Conservation (phyloP, 2,329 filamentous ascomycete genomes). For the Neofusicoccum sp. region DNA sequence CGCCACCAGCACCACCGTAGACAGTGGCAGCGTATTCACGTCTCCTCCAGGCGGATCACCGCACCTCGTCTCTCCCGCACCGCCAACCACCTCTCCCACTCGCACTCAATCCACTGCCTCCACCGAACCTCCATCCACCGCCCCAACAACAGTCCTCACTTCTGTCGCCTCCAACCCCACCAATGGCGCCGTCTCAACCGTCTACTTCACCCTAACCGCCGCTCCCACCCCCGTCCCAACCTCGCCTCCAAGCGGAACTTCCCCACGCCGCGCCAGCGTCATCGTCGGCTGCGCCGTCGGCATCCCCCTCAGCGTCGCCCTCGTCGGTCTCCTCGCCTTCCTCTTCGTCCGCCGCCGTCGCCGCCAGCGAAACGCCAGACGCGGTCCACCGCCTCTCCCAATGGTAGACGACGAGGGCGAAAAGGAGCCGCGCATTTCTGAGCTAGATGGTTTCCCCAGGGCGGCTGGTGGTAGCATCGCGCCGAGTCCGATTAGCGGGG, state of each 20-base stretch:
- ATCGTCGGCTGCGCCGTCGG: conserved; percentile 25
- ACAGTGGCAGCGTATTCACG: no score
- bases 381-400: not conserved
- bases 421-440: not conserved
- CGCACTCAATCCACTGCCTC: not conserved
- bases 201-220: conserved; percentile 7
- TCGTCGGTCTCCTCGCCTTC: conserved; percentile 23
- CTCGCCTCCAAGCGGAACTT: not conserved
- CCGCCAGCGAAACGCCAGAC: not conserved
- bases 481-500: not conserved
- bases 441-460: conserved; percentile 14
- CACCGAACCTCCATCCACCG: not conserved
- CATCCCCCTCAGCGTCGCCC: conserved; percentile 24
- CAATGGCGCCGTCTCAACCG: conserved; percentile 1
- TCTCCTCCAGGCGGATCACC: no score
- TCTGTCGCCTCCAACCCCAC: conserved; percentile 5
- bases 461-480: conserved; percentile 8
- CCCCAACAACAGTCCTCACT: not conserved
- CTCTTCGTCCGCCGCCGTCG: conserved; percentile 23
- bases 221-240: not conserved
- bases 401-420: not conserved
- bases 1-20: no score
- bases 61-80: no score
- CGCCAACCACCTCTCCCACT: not conserved
- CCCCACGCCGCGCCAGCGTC: not conserved